Conservation (phyloP, 495 filamentous ascomycete genomes). For the Penicillium herquei region DNA sequence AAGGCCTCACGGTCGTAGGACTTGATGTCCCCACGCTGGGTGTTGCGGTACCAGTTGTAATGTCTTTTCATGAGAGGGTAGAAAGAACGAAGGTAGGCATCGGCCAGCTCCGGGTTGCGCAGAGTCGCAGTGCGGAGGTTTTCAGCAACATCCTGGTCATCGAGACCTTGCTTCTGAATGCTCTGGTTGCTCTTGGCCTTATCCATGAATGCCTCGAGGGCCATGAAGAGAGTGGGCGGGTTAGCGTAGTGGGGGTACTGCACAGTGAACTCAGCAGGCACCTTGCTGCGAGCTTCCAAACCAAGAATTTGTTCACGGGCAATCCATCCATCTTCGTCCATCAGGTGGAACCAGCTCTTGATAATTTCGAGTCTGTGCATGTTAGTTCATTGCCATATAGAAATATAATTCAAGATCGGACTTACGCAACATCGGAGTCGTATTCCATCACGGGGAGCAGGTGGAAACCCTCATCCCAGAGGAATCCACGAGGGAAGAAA, state of each 20-base stretch:
- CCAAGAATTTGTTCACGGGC: constrained; percentile 95
- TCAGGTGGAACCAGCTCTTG: constrained; percentile 91
- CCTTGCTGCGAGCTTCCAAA: constrained; percentile 91
- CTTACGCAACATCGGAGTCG: constrained; percentile 81
- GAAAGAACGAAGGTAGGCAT: constrained; percentile 72
- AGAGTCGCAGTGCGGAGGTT: constrained; percentile 56
- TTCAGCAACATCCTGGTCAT: constrained; percentile 26
- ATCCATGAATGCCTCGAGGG: constrained; percentile 77
- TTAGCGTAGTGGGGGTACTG: constrained; percentile 99
- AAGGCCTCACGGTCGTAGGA: constrained; percentile 85
- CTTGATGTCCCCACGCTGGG: constrained; percentile 86
- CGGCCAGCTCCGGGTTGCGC: constrained; percentile 63
- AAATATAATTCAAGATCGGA: not conserved
- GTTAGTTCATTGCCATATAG: constrained; percentile 1
- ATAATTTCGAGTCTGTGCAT: constrained; percentile 71
- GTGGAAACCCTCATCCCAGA: constrained; percentile 99
- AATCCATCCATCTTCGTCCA: constrained; percentile 98
- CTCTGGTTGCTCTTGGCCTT: constrained; percentile 55
- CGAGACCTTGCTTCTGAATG: constrained; percentile 19
- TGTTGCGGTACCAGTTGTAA: constrained; percentile 91
- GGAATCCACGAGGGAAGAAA: constrained; percentile 94
- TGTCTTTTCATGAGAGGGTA: constrained; percentile 93
- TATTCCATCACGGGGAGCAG: constrained; percentile 89
- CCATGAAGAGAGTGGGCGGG: constrained; percentile 93
- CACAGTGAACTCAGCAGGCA: constrained; percentile 89